Evolutionary conservation across 345 rosid genomes (phyloP).

Genomic region (Fremontodendron californicum): DNA sequence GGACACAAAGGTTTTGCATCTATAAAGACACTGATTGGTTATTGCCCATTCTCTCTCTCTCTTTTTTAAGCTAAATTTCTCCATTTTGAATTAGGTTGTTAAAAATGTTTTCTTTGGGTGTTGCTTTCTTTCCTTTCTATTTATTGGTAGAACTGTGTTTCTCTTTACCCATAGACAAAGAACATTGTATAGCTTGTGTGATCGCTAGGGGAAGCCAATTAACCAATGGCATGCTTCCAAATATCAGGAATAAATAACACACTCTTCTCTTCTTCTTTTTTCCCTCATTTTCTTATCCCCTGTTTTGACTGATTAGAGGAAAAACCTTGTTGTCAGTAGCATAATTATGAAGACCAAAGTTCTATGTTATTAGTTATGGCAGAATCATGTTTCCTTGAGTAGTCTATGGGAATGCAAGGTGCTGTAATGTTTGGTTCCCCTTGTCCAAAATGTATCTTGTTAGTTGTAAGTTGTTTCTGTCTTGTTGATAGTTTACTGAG

Average conservation of each 20-base stretch:
- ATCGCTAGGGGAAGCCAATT: constrained; percentile 15
- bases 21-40: neutral
- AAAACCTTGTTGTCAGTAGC: neutral
- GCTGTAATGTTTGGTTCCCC: neutral
- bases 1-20: constrained; percentile 20
- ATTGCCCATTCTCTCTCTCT: neutral
- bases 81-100: constrained; percentile 21
- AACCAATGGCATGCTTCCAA: constrained; percentile 5
- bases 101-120: constrained; percentile 7
- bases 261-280: neutral
- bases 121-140: constrained; percentile 4
- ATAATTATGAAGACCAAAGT: too few species aligned
- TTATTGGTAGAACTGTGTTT: constrained; percentile 21
- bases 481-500: neutral
- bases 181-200: constrained; percentile 29
- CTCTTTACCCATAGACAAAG: constrained; percentile 20
- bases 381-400: neutral
- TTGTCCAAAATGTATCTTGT: constrained; percentile 5
- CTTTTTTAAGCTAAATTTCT: constrained; percentile 19
- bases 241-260: neutral
- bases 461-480: neutral
- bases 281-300: neutral
- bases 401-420: neutral
- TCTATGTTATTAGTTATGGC: too few species aligned
- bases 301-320: neutral